Percentiles rank a stretch among this genome's conserved stretches.
Conservation (phyloP, 1,139 yeast species). For the Debaryomycetaceae sp. region DNA sequence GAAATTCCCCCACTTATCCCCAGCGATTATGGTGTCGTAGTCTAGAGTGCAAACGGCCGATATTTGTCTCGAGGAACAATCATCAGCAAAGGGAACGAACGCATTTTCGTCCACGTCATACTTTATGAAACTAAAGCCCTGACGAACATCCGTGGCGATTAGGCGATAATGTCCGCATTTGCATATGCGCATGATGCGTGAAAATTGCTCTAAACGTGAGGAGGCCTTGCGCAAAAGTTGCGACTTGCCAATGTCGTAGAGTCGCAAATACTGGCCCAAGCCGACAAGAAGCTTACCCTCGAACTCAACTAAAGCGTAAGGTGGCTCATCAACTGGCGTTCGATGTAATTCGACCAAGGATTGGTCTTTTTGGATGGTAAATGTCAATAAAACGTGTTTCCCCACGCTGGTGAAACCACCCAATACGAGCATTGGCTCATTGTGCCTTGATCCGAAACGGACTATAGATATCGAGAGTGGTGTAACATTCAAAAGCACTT, state of each 20-base stretch:
- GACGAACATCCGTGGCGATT: conserved; percentile 55
- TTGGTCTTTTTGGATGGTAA: conserved; percentile 20
- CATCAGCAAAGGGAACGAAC: conserved; percentile 62
- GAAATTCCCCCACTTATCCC: conserved; percentile 84
- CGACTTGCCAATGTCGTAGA: conserved; percentile 69
- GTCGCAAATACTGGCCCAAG: conserved; percentile 37
- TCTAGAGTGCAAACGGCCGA: conserved; percentile 56
- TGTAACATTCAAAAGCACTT: conserved; percentile 30
- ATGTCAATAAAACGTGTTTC: conserved; percentile 30
- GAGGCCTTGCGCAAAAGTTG: conserved; percentile 64
- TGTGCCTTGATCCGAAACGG: conserved; percentile 11
- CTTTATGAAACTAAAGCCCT: conserved; percentile 50
- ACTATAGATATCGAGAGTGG: conserved; percentile 17
- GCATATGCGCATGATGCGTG: conserved; percentile 39
- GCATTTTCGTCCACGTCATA: conserved; percentile 40
- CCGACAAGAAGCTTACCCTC: conserved; percentile 58
- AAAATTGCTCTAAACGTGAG: conserved; percentile 24
- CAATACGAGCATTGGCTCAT: conserved; percentile 32
- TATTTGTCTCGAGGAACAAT: conserved; percentile 54
- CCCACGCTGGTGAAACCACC: conserved; percentile 27
- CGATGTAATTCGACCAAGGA: conserved; percentile 35
- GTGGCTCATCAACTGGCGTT: conserved; percentile 44
- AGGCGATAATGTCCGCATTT: conserved; percentile 46
- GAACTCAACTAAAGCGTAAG: conserved; percentile 43
- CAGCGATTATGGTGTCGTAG: conserved; percentile 65